Evolutionary conservation across 208 protist genomes (phyloP).

Genomic region (Trypanosoma platydactyli): DNA sequence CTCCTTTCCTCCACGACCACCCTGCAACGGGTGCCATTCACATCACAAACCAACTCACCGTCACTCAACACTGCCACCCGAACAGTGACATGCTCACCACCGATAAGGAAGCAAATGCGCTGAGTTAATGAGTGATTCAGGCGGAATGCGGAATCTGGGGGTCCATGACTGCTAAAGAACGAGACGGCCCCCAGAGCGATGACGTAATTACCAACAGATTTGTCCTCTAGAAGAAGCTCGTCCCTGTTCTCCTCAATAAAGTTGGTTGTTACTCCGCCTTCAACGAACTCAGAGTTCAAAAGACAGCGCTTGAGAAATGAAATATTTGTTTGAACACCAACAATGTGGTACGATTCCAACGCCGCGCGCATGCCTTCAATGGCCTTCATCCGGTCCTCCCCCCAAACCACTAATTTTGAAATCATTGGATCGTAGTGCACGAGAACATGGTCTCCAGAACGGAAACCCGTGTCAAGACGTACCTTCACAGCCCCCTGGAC

Average conservation of each 20-base stretch:
- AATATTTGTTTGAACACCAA: slow-evolving; percentile 93
- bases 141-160: slow-evolving; percentile 26
- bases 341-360: slow-evolving; percentile 87
- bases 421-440: slow-evolving; percentile 98
- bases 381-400: slow-evolving; percentile 63
- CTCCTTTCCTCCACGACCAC: slow-evolving; percentile 10
- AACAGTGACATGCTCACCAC: slow-evolving; percentile 33
- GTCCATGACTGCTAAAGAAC: slow-evolving; percentile 25
- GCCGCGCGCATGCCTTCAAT: slow-evolving; percentile 65
- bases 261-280: slow-evolving; percentile 36
- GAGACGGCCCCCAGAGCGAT: slow-evolving; percentile 32
- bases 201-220: slow-evolving; percentile 12
- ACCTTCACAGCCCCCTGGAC: slow-evolving; percentile 36
- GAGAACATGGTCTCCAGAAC: slow-evolving; percentile 73
- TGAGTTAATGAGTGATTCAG: slow-evolving; percentile 35
- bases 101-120: slow-evolving; percentile 33
- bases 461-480: slow-evolving; percentile 84
- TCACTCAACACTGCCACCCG: slow-evolving; percentile 26
- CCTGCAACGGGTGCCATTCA: neutral
- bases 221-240: slow-evolving; percentile 29
- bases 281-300: slow-evolving; percentile 17
- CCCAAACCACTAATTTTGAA: slow-evolving; percentile 96
- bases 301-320: slow-evolving; percentile 37
- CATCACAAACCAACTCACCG: slow-evolving; percentile 13
- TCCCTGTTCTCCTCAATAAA: slow-evolving; percentile 43